Conservation (phyloP, 768 basidiomycete species). For the Collybia sordida region DNA sequence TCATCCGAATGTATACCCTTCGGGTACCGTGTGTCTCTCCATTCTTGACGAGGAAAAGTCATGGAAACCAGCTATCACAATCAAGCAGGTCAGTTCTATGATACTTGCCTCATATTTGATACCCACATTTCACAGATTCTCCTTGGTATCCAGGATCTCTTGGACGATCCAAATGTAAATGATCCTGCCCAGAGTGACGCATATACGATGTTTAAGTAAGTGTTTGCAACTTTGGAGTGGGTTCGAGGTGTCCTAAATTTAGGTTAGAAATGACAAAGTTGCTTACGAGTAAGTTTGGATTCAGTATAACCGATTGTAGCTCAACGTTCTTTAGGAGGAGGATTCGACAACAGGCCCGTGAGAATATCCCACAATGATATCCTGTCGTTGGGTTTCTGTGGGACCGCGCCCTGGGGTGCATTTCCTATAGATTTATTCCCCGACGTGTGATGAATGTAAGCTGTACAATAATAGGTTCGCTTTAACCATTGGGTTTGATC, state of each 20-base stretch:
- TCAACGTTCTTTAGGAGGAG: slow-evolving; percentile 52
- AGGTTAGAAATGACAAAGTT: slow-evolving; percentile 80
- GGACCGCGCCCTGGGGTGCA: not conserved
- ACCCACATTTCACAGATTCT: slow-evolving; percentile 62
- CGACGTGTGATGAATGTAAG: not conserved
- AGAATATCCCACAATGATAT: slow-evolving; percentile 86
- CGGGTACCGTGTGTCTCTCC: slow-evolving; percentile 96
- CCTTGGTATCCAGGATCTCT: slow-evolving; percentile 91
- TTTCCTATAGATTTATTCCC: no score
- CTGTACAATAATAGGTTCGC: not conserved
- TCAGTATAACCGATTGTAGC: slow-evolving; percentile 3
- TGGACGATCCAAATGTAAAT: slow-evolving; percentile 94
- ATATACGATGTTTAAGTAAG: slow-evolving; percentile 98
- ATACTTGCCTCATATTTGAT: not conserved
- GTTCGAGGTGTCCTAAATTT: slow-evolving; percentile 9
- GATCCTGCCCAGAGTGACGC: slow-evolving; percentile 99
- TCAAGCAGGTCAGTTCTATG: slow-evolving; percentile 77
- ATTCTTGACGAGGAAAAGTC: slow-evolving; percentile 98
- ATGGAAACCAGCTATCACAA: slow-evolving; percentile 98
- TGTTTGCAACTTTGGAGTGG: slow-evolving; percentile 10
- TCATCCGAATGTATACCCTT: slow-evolving; percentile 98
- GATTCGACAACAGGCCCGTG: slow-evolving; percentile 83
- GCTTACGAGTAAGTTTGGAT: slow-evolving; percentile 78
- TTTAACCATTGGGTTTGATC: no score
- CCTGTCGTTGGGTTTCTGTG: slow-evolving; percentile 1